A percentile compares a stretch with the other conserved stretches of the same genome.
Evolutionary conservation across 331 rosid species (phyloP).

Genomic region (Dryas integrifolia): DNA sequence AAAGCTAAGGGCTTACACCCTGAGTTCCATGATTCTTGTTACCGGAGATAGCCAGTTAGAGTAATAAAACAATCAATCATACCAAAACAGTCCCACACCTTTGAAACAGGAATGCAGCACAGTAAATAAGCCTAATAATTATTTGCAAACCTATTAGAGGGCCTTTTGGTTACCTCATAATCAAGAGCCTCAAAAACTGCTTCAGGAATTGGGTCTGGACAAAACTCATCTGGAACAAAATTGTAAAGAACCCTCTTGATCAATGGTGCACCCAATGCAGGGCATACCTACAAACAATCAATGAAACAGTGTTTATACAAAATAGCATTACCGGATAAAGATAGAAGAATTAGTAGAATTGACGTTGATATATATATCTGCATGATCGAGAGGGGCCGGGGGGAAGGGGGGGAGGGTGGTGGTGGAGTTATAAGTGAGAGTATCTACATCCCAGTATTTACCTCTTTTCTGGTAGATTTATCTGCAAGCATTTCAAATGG

Average conservation of each 20-base stretch:
- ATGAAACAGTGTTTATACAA: conserved; percentile 15
- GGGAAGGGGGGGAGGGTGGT: no score
- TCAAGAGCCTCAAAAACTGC: conserved; percentile 56
- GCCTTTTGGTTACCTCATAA: conserved; percentile 48
- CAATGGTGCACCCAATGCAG: conserved; percentile 54
- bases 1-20: not conserved
- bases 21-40: not conserved
- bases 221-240: conserved; percentile 88
- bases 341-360: not conserved
- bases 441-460: conserved; percentile 22
- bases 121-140: not conserved
- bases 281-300: conserved; percentile 60
- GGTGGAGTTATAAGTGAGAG: not conserved
- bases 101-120: not conserved
- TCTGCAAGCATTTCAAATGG: conserved; percentile 78
- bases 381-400: no score
- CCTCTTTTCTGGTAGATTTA: conserved; percentile 65
- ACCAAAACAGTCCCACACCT: not conserved
- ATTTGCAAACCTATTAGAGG: not conserved
- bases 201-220: conserved; percentile 64
- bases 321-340: not conserved
- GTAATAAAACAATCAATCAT: conserved; percentile 3
- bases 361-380: no score
- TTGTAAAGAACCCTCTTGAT: conserved; percentile 62
- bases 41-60: not conserved